Base-by-base conservation (phyloP, 164 flowering plant species). In the Vitis labrusca region DNA sequence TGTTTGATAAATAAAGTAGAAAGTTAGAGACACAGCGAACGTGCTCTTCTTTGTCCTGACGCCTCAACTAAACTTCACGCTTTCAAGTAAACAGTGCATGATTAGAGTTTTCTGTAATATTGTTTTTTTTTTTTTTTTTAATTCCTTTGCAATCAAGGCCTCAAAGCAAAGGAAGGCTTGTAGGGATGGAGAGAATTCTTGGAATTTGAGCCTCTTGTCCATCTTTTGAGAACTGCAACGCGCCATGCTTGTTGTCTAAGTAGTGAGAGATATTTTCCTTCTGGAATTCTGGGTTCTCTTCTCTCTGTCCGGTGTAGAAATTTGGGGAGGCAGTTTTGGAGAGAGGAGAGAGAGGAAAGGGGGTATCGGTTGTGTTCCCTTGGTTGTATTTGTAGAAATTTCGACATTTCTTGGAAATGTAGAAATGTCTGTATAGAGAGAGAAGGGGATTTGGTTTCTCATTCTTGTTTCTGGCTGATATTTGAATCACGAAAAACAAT, bases 161-260 rank as follows among this genome's bases (percentile, higher is more conserved):
- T 10, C 48, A 13, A 32, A 61, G 16, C 65, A n/a, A 61, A 59
- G 57, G 44, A 37, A 6, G 44, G 44, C 59, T 23, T 44, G 49
- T 50, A 55, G 58, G 61, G 27, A 53, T 64, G 50, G 67, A 55
- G 68, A 57, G 68, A 49, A 3, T 53, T 57, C 77, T 81, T 60
- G 87, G 79, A 78, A 77, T 73, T 67, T 78, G 87, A 65, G 81
- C 76, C 68, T 50, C 61, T 59, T 70, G 44, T 78, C 72, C 83
- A 62, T 78, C 83, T 82, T 84, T 84, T 84, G 78, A 81, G 83
- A 64, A 11, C 48, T 62, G 19, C 44, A 49, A 29, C 69, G 52
- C 70, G 73, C 72, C 83, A 80, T 80, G 84, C 82, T 66, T 82
- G 73, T 63, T 64, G 73, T 80, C 66, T 76, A 59, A 12, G 55